A percentile compares a stretch with the other conserved stretches of the same genome.
Conservation (phyloP, 345 rosid species). For the Ceriops decandra region DNA sequence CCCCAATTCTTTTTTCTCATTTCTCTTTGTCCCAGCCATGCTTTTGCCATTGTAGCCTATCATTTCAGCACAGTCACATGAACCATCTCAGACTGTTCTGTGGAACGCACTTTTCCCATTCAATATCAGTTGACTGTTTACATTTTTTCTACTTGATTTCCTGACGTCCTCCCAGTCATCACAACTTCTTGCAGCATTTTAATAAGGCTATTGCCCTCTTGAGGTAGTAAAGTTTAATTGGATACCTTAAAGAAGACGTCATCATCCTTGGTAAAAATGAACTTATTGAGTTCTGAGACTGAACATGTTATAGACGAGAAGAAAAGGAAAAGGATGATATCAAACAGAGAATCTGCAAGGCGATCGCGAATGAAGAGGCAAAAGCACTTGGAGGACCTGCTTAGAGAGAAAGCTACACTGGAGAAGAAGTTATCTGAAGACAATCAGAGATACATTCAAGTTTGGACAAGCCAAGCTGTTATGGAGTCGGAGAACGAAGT, state of each 20-base stretch:
- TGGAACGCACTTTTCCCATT: conserved; percentile 37
- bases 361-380: conserved; percentile 68
- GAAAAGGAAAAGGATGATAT: conserved; percentile 60
- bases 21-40: too few species aligned
- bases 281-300: conserved; percentile 42
- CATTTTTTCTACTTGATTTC: conserved; percentile 65
- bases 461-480: conserved; percentile 13
- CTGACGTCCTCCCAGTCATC: conserved; percentile 3
- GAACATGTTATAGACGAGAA: conserved; percentile 39
- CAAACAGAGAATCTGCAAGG: conserved; percentile 74
- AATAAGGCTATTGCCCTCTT: not conserved
- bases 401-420: conserved; percentile 42
- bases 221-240: not conserved
- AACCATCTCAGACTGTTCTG: conserved; percentile 35
- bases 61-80: conserved; percentile 31
- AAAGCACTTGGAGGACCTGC: conserved; percentile 44
- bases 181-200: not conserved
- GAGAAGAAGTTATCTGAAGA: conserved; percentile 40
- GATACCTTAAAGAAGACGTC: conserved; percentile 23
- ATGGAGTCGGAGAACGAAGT: conserved; percentile 40
- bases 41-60: not conserved
- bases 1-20: too few species aligned
- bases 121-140: conserved; percentile 53
- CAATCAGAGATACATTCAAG: conserved; percentile 15
- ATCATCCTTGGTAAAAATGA: conserved; percentile 12